Evolutionary conservation across 2,329 filamentous ascomycete species (phyloP), one percentile per base, ranked within the genome.

Genomic region (Aspergillus hiratsukae): DNA sequence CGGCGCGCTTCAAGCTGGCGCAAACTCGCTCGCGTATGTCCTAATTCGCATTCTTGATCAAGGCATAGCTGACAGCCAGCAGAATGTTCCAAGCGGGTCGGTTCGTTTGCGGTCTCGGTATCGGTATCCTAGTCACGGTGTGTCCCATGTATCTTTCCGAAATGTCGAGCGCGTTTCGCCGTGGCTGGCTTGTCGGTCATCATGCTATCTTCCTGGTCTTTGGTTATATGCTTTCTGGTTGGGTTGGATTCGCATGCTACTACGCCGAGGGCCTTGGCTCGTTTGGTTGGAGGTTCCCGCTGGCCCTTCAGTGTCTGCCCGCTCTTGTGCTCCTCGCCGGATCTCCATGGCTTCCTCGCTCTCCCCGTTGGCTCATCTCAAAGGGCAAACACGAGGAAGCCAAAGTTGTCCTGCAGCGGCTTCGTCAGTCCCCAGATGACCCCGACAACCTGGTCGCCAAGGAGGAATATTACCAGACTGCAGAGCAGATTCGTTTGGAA

Each of bases 291-390:
- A 68, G 77, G 17, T 79, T 79, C 55, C 77, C 76, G 2, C 68
- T 79, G 6, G 70, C 67, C 43, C 66, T 79, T 37, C 75, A 78
- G 49, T 71, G 71, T 31, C 53, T 80, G 6, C 68, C 69, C 1
- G 73, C 77, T 1, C 51, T 76, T 19, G 64, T 78, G 11, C 64
- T 80, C 27, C 68, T 78, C 1, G 10, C 70, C 4, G 75, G 74
- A 1, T 76, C 74, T 2, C 66, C 71, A 7, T 78, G 73, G 72
- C 68, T 80, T 4, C 77, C 78, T 11, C 67, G 70, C 31, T 81
- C 80, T 0, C 79, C 80, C 0, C 70, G 79, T 8, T 82, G 80
- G 80, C 67, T 81, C 11, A 70, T 81, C 41, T 75, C 74, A 0
- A 76, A 79, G 56, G 79, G 78, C 0, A 71, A 71, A 11, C 62